Base-by-base conservation (phyloP, 1,284 basidiomycete genomes). In the Malassezia arunalokei region DNA sequence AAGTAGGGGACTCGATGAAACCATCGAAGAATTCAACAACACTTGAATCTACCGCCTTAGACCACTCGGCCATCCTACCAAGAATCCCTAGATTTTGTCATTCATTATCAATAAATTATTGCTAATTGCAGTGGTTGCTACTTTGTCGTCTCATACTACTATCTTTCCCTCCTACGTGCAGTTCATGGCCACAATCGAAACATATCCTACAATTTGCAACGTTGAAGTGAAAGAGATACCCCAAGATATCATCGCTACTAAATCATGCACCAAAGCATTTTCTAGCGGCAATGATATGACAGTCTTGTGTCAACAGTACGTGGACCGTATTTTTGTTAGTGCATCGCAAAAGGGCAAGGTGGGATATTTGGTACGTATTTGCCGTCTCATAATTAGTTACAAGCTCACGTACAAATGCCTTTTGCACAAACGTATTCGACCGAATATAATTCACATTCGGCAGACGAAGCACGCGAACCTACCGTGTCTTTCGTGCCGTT, bases 21-120 rank as follows among this genome's bases (percentile, higher is more conserved):
- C 8, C 53, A 43, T 30, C 39, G 47, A 55, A 55, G 48, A 49
- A 49, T 50, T 47, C 48, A 47, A 32, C 24, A 14, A 49, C 45
- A 55, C 53, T 55, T 55, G 53, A 55, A 55, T 55, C 53, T 49
- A 55, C 43, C 53, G 53, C 53, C 53, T 55, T 55, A 45, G 53
- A 55, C 53, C 53, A 55, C 53, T 55, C 53, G 53, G 53, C 53
- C 53, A 55, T 55, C 48, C 53, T 55, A 55, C 53, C 53, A 32
- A 3, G 20, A 24, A 24, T 24, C 20, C 20, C 20, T 24, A 24
- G 20, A 24, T 2, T 2, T 24, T n/a, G n/a, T n/a, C n/a, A n/a
- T n/a, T n/a, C 20, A 24, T 24, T 24, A 4, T 4, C 20, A 24
- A 24, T 24, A 24, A 24, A 24, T 24, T 2, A 24, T 24, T 24